Percentiles rank a stretch among this genome's conserved stretches.
These are phyloP conservation scores for Podospora conica DNA, from an alignment of 495 filamentous ascomycete species.

Conservation along the genomic window DNA sequence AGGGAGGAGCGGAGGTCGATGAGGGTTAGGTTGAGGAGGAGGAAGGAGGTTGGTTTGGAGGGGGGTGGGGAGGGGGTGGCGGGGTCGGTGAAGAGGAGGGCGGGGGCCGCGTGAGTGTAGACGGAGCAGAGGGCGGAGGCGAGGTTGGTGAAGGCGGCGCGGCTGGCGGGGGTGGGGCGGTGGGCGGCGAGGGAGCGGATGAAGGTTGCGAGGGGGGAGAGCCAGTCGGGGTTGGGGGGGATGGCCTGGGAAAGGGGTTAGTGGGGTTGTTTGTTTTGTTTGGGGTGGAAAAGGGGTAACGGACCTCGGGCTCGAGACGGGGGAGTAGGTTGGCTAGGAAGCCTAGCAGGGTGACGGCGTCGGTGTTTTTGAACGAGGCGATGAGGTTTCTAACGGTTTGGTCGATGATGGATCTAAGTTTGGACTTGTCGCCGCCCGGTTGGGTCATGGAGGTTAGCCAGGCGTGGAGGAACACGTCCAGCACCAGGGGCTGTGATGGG, in stretches of 20 bases:
- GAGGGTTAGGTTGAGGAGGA: constrained; percentile 53
- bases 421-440: constrained; percentile 17
- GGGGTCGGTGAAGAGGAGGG: constrained; percentile 42
- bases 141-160: constrained; percentile 46
- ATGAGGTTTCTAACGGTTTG: constrained; percentile 38
- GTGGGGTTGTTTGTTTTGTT: background rate
- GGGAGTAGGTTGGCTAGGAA: constrained; percentile 42
- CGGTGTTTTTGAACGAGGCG: constrained; percentile 44
- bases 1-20: constrained; percentile 58
- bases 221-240: constrained; percentile 37
- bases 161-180: constrained; percentile 41
- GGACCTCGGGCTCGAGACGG: constrained; percentile 35
- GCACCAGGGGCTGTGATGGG: constrained; percentile 42
- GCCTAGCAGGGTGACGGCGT: constrained; percentile 44
- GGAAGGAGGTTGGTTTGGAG: constrained; percentile 50
- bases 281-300: constrained; percentile 6
- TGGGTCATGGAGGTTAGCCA: constrained; percentile 39
- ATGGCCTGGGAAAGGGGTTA: constrained; percentile 16
- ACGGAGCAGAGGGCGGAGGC: constrained; percentile 47
- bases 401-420: constrained; percentile 38
- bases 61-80: constrained; percentile 4
- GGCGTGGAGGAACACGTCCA: constrained; percentile 47
- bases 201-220: constrained; percentile 32
- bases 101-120: constrained; percentile 38
- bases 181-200: constrained; percentile 40